These are phyloP conservation scores for Colletotrichum kahawae DNA, from an alignment of 2,329 filamentous ascomycete species.

Conservation along the genomic window DNA sequence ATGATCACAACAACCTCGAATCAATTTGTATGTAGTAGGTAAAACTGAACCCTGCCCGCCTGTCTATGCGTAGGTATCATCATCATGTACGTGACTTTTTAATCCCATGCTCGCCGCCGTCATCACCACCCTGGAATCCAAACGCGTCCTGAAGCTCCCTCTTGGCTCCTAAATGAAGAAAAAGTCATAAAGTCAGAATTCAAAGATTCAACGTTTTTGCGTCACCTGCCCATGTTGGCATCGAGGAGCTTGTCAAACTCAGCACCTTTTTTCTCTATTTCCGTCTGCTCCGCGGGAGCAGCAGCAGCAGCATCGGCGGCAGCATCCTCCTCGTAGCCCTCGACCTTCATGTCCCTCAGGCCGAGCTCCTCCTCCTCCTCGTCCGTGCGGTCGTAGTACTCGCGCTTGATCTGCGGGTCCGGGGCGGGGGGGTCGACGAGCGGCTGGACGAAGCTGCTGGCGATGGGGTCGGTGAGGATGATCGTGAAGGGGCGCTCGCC, in stretches of 20 bases:
- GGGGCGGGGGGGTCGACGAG: conserved; percentile 72
- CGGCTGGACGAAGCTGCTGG: conserved; percentile 93
- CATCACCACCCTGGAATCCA: neutral
- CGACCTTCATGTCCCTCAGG: conserved; percentile 88
- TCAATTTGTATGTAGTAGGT: neutral
- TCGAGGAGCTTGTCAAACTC: conserved; percentile 21
- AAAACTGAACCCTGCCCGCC: neutral
- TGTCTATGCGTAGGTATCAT: conserved; percentile 19
- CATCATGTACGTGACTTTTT: conserved; percentile 13
- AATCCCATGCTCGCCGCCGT: neutral
- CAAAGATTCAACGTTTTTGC: neutral
- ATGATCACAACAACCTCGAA: neutral
- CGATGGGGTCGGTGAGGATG: conserved; percentile 85
- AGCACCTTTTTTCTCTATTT: conserved; percentile 20
- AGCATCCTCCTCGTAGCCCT: conserved; percentile 75
- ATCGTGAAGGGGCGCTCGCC: conserved; percentile 84
- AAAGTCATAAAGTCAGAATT: neutral
- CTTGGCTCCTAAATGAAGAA: neutral
- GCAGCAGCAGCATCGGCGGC: conserved; percentile 23
- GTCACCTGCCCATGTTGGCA: conserved; percentile 17
- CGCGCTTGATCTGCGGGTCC: conserved; percentile 81
- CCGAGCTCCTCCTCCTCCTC: conserved; percentile 96
- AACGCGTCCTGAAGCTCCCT: neutral
- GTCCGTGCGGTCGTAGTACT: conserved; percentile 84
- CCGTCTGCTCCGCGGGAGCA: neutral